Base-by-base conservation (phyloP, 257 asterid genomes). In the Haberlea rhodopensis region DNA sequence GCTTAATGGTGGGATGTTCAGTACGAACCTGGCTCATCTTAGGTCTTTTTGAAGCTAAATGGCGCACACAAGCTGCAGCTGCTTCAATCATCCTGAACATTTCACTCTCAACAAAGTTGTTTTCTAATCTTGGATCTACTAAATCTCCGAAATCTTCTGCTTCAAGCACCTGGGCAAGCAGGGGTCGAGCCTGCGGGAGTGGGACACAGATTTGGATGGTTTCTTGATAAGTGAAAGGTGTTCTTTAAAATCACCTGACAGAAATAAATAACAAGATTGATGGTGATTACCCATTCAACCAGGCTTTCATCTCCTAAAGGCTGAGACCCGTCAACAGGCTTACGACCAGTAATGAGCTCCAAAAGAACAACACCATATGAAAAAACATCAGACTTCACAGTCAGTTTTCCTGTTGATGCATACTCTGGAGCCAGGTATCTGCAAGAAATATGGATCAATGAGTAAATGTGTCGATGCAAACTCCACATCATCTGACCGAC, bases 351-450 rank as follows among this genome's bases (percentile, higher is more conserved):
- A 52, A 89, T 87, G 72, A 89, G 87, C 80, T 89, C 97, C 80
- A 89, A 83, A 69, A 89, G 95, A 72, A 87, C 97, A 58, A 87
- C 95, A 4, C 97, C 97, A 65, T 77, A 89, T 57, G 97, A 89
- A 67, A 53, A 89, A 22, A 89, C 95, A 71, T 89, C 97, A 23
- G 95, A 89, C 65, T 89, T 89, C 73, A 85, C 97, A 0, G 94
- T 87, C 67, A 89, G 85, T 83, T 89, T 89, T 53, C 97, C 97
- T 16, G 84, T 81, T 67, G 95, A 83, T 60, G 97, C 97, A 71
- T 87, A 90, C 76, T 90, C 95, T 2, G 95, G 95, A 32, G 97
- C 86, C 94, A 89, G 77, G 87, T 89, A 89, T 66, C 97, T 87
- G 87, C 70, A 70, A 71, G 63, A 67, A 62, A 65, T 61, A 34